Evolutionary conservation across 768 basidiomycete species (phyloP), one percentile per base, ranked within the genome.

Genomic region (Lactifluus hygrophoroides): DNA sequence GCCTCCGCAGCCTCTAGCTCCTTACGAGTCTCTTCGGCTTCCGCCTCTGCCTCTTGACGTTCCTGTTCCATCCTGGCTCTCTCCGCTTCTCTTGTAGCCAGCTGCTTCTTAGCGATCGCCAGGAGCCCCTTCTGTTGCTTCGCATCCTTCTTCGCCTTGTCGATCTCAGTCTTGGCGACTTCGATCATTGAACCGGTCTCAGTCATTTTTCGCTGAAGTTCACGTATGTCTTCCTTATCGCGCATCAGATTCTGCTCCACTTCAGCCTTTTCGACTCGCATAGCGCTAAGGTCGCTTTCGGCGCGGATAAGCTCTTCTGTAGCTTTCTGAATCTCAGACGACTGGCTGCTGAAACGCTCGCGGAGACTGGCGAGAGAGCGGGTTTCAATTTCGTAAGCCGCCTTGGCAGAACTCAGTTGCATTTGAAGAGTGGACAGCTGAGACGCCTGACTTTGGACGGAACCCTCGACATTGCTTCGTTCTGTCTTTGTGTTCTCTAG

Each of bases 41-140:
- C 86, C 2, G 69, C 74, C 46, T 75, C 72, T 7, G 83, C 83
- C 48, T 87, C 88, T 63, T 81, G 80, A 9, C 90, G 72, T 64
- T 94, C 92, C 67, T 82, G 82, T 65, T 86, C 80, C 10, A 75
- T 76, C 69, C 82, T 88, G 14, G 78, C 80, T 56, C 80, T 82
- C 66, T 90, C 89, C 0, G 79, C 75, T 69, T 98, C 95, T 61
- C 90, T 87, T 5, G 88, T 82, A 25, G 80, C 80, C 27, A 98
- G 75, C 74, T 98, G 96, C 71, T 99, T 98, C 75, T 86, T 87
- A 5, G 91, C 90, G 69, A 98, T 95, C 5, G 94, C 94, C 23
- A 95, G 78, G 62, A 95, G 77, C 10, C 96, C 96, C 70, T 92
- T 97, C 75, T 97, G 94, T 68, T 96, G 92, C 70, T 95, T 88